Base-by-base conservation (phyloP, 768 basidiomycete species). In the Cyclocybe cylindracea region DNA sequence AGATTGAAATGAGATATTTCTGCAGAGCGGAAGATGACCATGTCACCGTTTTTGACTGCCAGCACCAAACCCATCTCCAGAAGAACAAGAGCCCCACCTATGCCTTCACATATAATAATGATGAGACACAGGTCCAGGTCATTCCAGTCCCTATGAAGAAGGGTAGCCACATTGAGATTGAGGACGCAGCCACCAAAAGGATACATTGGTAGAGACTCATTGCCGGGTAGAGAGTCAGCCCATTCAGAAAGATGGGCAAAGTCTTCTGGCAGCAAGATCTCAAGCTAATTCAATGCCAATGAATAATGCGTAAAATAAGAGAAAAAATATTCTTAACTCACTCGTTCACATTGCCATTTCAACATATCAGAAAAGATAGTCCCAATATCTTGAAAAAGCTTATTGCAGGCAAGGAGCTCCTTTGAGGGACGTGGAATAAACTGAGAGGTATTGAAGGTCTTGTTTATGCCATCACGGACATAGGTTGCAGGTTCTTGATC, bases 61-160 rank as follows among this genome's bases (percentile, higher is more conserved):
- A 68, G 19, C 11, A 61, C 58, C 7, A 68, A 44, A n/a, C 67
- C 66, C 16, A 51, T 48, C 46, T 70, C 64, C 44, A 53, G 39
- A 2, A 68, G 42, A 16, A 49, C 46, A 1, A 68, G 36, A 13
- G 65, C 62, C 9, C 67, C 68, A 31, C 65, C 67, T 45, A 44
- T 37, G 45, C 60, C 66, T 33, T 60, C 48, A 3, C 55, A 50
- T 35, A 63, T 45, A 14, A 51, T 47, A 13, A 65, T 52, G 32
- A 70, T 55, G 16, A 66, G 42, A 51, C 68, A 70, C 10, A 68
- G 35, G 13, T 41, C 19, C 14, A 54, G 29, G 55, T 67, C 64
- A 9, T 48, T 31, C 3, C 16, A 16, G 46, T 68, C 65, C 10
- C 54, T 42, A 51, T 70, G 66, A 18, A 49, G 32, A 5, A 11